Percentiles rank a stretch among this genome's conserved stretches.
Evolutionary conservation across 2,329 filamentous ascomycete species (phyloP).

Genomic region (Talaromyces rugulosus): DNA sequence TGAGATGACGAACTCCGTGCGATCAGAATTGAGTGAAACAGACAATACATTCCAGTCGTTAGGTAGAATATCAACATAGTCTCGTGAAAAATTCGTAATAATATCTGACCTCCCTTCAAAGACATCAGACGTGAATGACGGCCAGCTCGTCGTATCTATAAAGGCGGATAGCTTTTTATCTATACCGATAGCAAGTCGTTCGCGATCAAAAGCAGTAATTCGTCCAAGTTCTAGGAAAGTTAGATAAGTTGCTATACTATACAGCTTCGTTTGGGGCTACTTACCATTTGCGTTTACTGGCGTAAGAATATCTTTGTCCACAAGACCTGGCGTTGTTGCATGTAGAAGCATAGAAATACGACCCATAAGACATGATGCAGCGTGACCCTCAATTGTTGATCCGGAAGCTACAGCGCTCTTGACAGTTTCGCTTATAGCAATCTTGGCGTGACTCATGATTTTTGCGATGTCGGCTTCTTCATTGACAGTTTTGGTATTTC

Average conservation of each 20-base stretch:
- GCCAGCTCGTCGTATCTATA: slow-evolving; percentile 49
- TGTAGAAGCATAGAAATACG: slow-evolving; percentile 40
- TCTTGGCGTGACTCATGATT: slow-evolving; percentile 33
- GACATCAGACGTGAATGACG: slow-evolving; percentile 25
- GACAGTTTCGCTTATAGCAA: slow-evolving; percentile 30
- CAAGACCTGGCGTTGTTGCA: slow-evolving; percentile 31
- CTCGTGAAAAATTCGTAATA: slow-evolving; percentile 64
- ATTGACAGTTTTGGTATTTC: slow-evolving; percentile 24
- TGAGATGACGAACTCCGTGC: slow-evolving; percentile 83
- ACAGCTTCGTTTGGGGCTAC: slow-evolving; percentile 1
- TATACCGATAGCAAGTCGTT: slow-evolving; percentile 34
- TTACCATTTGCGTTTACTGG: slow-evolving; percentile 38
- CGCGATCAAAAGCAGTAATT: slow-evolving; percentile 37
- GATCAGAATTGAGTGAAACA: slow-evolving; percentile 74
- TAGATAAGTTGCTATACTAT: slow-evolving; percentile 17
- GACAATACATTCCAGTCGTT: slow-evolving; percentile 80
- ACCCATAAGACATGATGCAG: slow-evolving; percentile 35
- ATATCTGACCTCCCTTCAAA: slow-evolving; percentile 32
- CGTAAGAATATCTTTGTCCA: slow-evolving; percentile 23
- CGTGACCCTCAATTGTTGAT: slow-evolving; percentile 38
- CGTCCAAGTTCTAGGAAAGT: slow-evolving; percentile 33
- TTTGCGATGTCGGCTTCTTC: slow-evolving; percentile 32
- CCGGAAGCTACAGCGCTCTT: slow-evolving; percentile 29
- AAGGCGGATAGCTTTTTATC: slow-evolving; percentile 44
- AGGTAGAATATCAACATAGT: slow-evolving; percentile 84